These are phyloP conservation scores for Fraxinus platypoda DNA, from an alignment of 305 asterid genomes.

Conservation along the genomic window DNA sequence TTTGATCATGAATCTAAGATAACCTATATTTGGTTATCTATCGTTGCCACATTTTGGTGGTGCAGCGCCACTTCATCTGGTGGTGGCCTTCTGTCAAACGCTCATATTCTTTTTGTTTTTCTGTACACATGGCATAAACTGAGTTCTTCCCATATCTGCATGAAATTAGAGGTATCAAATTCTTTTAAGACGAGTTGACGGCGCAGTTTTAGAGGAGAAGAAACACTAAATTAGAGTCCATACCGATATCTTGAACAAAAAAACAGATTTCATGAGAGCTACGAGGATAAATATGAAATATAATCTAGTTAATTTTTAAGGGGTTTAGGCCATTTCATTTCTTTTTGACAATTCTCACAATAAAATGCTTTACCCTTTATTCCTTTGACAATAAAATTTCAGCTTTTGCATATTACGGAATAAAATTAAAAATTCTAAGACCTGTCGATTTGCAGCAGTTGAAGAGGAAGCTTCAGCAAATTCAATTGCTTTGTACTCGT, in stretches of 20 bases:
- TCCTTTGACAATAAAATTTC: not conserved
- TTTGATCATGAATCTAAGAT: too few relatives aligned
- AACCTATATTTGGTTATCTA: too few relatives aligned
- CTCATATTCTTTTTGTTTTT: constrained; percentile 19
- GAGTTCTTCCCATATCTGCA: constrained; percentile 25
- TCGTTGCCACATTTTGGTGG: constrained; percentile 1
- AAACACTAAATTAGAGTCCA: too few relatives aligned
- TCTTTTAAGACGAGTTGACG: too few relatives aligned
- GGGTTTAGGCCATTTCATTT: not conserved
- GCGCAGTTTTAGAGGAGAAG: not conserved
- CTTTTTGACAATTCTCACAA: not conserved
- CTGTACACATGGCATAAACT: constrained; percentile 26
- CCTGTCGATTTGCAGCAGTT: constrained; percentile 21
- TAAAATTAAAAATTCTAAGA: not conserved
- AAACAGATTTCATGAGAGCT: not conserved
- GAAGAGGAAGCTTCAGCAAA: constrained; percentile 11
- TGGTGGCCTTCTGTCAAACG: constrained; percentile 30
- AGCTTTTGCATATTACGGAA: not conserved
- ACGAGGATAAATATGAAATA: not conserved
- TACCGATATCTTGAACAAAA: not conserved
- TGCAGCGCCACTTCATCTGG: not conserved
- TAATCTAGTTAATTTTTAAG: not conserved
- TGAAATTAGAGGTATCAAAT: not conserved
- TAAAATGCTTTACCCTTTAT: not conserved
- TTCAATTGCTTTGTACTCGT: constrained; percentile 22